These are phyloP conservation scores for Xylariaceae sp. DNA, from an alignment of 2,329 filamentous ascomycete species.

Conservation along the genomic window DNA sequence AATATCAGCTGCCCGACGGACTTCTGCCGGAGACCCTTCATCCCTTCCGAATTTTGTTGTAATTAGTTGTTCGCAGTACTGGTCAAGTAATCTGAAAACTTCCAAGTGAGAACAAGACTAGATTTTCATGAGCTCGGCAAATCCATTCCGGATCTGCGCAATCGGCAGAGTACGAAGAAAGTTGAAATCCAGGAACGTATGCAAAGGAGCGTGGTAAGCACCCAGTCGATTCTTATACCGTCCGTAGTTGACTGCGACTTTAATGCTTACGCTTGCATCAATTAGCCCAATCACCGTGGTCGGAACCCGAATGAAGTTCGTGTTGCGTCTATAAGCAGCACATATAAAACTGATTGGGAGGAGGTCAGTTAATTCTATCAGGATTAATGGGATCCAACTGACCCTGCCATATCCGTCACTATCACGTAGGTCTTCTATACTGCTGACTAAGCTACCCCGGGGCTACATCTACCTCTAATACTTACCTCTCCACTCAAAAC, in stretches of 20 bases:
- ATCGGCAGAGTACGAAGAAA: constrained; percentile 66
- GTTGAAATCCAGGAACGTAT: constrained; percentile 70
- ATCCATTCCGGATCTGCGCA: constrained; percentile 68
- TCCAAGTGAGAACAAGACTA: constrained; percentile 63
- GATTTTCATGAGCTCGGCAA: constrained; percentile 74
- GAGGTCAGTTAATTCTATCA: constrained; percentile 5
- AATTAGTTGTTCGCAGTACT: constrained; percentile 66
- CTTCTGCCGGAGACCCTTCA: constrained; percentile 51
- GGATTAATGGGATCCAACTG: constrained; percentile 35
- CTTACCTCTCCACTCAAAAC: too few species aligned
- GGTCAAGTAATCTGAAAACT: constrained; percentile 65
- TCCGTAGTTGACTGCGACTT: constrained; percentile 74
- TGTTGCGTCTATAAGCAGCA: constrained; percentile 67
- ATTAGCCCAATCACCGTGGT: constrained; percentile 74
- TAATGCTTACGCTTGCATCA: constrained; percentile 71
- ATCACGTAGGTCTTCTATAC: too few species aligned
- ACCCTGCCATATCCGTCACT: constrained; percentile 72
- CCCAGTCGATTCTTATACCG: constrained; percentile 72
- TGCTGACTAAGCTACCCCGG: too few species aligned
- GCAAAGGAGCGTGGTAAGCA: constrained; percentile 67
- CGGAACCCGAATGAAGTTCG: constrained; percentile 69
- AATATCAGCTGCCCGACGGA: constrained; percentile 56
- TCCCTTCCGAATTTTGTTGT: constrained; percentile 59
- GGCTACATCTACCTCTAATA: too few species aligned
- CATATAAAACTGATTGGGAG: constrained; percentile 57